Conservation (phyloP, 179 eudicot species). For the Drosera spatulata region DNA sequence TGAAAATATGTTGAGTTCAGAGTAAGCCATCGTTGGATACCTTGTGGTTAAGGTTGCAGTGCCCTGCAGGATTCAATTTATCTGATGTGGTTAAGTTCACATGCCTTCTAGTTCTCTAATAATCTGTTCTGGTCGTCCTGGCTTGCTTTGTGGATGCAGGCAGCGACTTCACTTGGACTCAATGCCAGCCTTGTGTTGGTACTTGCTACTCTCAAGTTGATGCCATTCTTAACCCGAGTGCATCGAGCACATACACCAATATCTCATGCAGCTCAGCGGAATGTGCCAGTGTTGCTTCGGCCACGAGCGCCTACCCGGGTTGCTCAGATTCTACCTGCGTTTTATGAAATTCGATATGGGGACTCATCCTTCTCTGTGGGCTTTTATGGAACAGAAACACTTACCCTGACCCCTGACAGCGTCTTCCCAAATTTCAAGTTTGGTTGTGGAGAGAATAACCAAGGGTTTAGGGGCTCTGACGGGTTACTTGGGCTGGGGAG, state of each 20-base stretch:
- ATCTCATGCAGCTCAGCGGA: slow-evolving; percentile 38
- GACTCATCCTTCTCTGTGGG: slow-evolving; percentile 70
- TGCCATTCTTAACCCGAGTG: slow-evolving; percentile 43
- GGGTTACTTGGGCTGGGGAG: slow-evolving; percentile 71
- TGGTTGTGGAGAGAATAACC: slow-evolving; percentile 87
- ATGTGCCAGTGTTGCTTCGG: slow-evolving; percentile 37
- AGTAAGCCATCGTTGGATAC: no score
- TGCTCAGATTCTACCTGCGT: slow-evolving; percentile 46
- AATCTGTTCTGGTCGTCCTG: no score
- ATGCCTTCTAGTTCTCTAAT: no score
- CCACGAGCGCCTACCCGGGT: slow-evolving; percentile 38
- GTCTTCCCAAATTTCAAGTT: slow-evolving; percentile 33
- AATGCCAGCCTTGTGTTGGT: slow-evolving; percentile 49
- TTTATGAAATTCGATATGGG: slow-evolving; percentile 63
- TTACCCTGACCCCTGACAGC: slow-evolving; percentile 25
- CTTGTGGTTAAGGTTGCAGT: no score
- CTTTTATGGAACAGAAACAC: slow-evolving; percentile 41
- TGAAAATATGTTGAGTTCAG: no score
- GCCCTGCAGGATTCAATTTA: no score
- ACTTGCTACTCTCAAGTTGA: slow-evolving; percentile 56
- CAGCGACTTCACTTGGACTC: slow-evolving; percentile 74
- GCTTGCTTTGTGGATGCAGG: slow-evolving; percentile 25
- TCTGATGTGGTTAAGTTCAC: no score
- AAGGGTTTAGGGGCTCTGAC: slow-evolving; percentile 59
- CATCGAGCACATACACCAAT: slow-evolving; percentile 48